Evolutionary conservation across 1,284 basidiomycete species (phyloP), one percentile per base, ranked within the genome.

Genomic region (Phaffia rhodozyma): DNA sequence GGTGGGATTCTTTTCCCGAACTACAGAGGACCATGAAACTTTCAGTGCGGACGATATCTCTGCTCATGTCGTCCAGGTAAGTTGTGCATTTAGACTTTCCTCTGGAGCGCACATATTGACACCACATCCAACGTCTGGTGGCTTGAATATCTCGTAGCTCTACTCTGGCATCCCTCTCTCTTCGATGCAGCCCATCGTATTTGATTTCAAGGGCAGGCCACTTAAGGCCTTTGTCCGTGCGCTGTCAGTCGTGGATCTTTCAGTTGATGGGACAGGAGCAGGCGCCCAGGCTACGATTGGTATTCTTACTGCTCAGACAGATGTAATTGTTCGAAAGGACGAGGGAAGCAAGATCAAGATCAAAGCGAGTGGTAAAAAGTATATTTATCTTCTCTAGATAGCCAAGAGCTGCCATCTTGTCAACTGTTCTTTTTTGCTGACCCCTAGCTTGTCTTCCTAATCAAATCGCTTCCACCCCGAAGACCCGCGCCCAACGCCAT

Each of bases 401-500:
- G 23, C 49, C n/a, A 55, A 25, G 16, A 43, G 47, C 16, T 34
- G 32, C 27, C 11, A 27, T 27, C n/a, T 53, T 47, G 27, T 52
- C 9, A 9, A 20, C 25, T 27, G 5, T 20, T 3, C 20, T 23
- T 29, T n/a, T 43, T 18, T 16, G 49, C 56, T 65, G 18, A 62
- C 23, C 52, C 38, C 30, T 48, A 5, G 43, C 56, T 27, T 61
- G 30, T 47, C 51, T 52, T 32, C 32, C 16, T 43, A 21, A 52
- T 59, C 56, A 38, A n/a, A 58, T 9, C 43, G 29, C 59, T 43
- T n/a, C 29, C 38, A 29, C 51, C 11, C 1, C 18, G 18, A 66
- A 91, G 89, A 71, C 84, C 90, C 0, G 85, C 91, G 4, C 84
- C 92, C 18, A 98, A 97, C 73, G 92, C 94, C 0, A 97, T 99